Evolutionary conservation across 345 rosid species (phyloP).

Genomic region (Dipteronia dyeriana): DNA sequence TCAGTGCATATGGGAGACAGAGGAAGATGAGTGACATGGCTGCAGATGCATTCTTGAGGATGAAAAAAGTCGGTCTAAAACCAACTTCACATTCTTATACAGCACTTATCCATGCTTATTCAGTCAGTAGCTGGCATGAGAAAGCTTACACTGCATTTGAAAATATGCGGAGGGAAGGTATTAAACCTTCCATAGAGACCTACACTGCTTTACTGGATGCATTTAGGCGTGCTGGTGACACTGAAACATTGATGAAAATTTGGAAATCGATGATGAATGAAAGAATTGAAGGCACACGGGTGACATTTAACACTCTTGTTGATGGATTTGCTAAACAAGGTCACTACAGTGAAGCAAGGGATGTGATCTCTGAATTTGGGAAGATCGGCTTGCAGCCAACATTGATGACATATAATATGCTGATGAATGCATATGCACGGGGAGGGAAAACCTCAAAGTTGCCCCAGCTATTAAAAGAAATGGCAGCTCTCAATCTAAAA

Average conservation of each 20-base stretch:
- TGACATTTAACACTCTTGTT: constrained; percentile 77
- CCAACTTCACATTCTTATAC: constrained; percentile 86
- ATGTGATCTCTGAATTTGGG: constrained; percentile 70
- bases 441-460: constrained; percentile 78
- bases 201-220: constrained; percentile 88
- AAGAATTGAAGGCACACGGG: constrained; percentile 62
- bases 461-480: constrained; percentile 86
- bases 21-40: constrained; percentile 84
- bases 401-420: constrained; percentile 89
- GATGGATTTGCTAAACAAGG: constrained; percentile 97
- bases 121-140: constrained; percentile 78
- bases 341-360: constrained; percentile 76
- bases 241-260: constrained; percentile 53
- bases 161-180: constrained; percentile 62
- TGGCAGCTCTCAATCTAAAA: constrained; percentile 62
- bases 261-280: constrained; percentile 79
- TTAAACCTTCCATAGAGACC: constrained; percentile 78
- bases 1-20: constrained; percentile 79
- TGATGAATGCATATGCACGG: constrained; percentile 89
- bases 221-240: constrained; percentile 71
- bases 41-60: constrained; percentile 69
- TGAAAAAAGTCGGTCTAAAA: constrained; percentile 69
- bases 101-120: constrained; percentile 85
- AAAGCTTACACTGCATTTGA: constrained; percentile 70
- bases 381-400: constrained; percentile 77